Percentiles rank a stretch among this genome's conserved stretches.
Conservation (phyloP, 805 yeast species). For the Tetrapisispora pingtungensis region DNA sequence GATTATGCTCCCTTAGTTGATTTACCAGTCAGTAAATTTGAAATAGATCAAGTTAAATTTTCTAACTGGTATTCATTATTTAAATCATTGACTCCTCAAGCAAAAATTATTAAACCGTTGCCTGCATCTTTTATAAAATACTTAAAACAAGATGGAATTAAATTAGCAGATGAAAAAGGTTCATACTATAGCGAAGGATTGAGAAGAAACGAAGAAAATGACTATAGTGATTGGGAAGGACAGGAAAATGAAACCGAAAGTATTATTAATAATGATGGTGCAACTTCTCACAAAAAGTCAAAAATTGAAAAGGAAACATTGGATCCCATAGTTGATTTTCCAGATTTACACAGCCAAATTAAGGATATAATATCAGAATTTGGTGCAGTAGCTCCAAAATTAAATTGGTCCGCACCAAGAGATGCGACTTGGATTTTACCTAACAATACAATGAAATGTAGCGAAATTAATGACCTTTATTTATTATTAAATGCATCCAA, state of each 20-base stretch:
- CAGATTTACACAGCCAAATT: constrained; percentile 49
- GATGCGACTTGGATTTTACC: constrained; percentile 91
- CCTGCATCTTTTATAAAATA: constrained; percentile 52
- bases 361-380: constrained; percentile 35
- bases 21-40: constrained; percentile 29
- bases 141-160: constrained; percentile 57
- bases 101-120: constrained; percentile 45
- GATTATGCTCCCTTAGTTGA: constrained; percentile 17
- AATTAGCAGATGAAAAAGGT: constrained; percentile 39
- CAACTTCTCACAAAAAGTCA: background rate
- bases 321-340: constrained; percentile 44
- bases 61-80: constrained; percentile 53
- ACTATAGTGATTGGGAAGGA: constrained; percentile 68
- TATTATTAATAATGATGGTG: constrained; percentile 14
- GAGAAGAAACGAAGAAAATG: constrained; percentile 43
- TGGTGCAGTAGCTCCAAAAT: constrained; percentile 70
- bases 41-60: constrained; percentile 43
- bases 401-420: constrained; percentile 95
- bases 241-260: constrained; percentile 30
- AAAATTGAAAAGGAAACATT: constrained; percentile 8
- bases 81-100: constrained; percentile 38
- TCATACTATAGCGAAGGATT: constrained; percentile 28
- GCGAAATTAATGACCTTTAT: constrained; percentile 63
- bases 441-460: constrained; percentile 65
- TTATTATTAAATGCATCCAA: constrained; percentile 77